Conservation (phyloP, 805 yeast species). For the Sungouiozyma ichnusensis region DNA sequence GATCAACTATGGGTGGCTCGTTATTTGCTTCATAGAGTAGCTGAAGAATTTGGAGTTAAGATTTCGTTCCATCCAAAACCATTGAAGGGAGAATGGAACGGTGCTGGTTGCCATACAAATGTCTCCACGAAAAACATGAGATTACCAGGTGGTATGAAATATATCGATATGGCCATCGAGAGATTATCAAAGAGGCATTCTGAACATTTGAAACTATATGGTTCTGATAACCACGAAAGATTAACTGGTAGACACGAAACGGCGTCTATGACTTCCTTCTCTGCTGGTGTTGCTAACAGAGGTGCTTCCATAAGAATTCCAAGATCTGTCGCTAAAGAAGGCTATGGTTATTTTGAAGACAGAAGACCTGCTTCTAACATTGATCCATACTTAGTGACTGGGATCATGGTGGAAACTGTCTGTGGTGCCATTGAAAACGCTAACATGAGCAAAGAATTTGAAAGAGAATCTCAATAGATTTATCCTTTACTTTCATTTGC, state of each 20-base stretch:
- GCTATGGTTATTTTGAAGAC: slow-evolving; percentile 97
- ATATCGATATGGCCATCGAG: slow-evolving; percentile 84
- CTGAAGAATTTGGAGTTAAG: slow-evolving; percentile 98
- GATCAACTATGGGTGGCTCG: slow-evolving; percentile 96
- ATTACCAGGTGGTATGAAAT: slow-evolving; percentile 90
- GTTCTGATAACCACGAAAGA: slow-evolving; percentile 90
- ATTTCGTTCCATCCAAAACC: slow-evolving; percentile 99
- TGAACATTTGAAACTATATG: slow-evolving; percentile 92
- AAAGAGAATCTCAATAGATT: slow-evolving; percentile 45
- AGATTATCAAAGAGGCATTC: slow-evolving; percentile 91
- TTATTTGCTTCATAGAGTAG: slow-evolving; percentile 84
- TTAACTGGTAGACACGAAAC: slow-evolving; percentile 98
- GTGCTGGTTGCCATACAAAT: slow-evolving; percentile 99
- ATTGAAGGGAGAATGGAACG: slow-evolving; percentile 97
- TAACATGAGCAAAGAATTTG: slow-evolving; percentile 84
- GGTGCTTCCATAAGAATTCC: slow-evolving; percentile 99
- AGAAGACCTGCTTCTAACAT: slow-evolving; percentile 99
- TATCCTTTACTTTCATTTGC: background rate
- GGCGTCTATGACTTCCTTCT: slow-evolving; percentile 82
- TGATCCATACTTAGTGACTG: slow-evolving; percentile 97
- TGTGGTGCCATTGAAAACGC: slow-evolving; percentile 92
- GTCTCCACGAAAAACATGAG: slow-evolving; percentile 92
- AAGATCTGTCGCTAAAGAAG: slow-evolving; percentile 96
- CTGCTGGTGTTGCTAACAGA: slow-evolving; percentile 98
- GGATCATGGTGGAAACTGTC: slow-evolving; percentile 94